phyloP scores from a whole-genome alignment of 768 basidiomycete genomes.

The Galerina marginata region DNA sequence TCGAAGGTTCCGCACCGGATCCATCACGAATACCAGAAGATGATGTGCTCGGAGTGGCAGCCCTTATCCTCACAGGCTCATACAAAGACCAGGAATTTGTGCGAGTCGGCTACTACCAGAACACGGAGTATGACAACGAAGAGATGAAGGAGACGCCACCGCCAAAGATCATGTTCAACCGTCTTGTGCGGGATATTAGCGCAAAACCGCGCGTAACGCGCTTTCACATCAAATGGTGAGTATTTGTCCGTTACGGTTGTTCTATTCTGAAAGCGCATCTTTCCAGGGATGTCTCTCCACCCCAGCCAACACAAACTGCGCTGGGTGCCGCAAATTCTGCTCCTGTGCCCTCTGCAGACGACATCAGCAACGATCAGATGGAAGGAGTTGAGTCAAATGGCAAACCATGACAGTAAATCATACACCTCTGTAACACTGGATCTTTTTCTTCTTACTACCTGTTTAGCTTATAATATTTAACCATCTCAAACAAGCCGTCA shows the following conservation, averaged over 20 bases:
- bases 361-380: slow-evolving; percentile 28
- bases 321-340: slow-evolving; percentile 33
- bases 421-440: not conserved
- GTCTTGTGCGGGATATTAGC: slow-evolving; percentile 86
- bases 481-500: not conserved
- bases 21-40: slow-evolving; percentile 84
- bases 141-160: slow-evolving; percentile 85
- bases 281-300: slow-evolving; percentile 67
- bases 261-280: not conserved
- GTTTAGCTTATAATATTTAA: slow-evolving; percentile 1
- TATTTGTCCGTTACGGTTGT: slow-evolving; percentile 9
- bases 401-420: slow-evolving; percentile 6
- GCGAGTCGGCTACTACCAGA: slow-evolving; percentile 99
- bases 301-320: slow-evolving; percentile 30
- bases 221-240: slow-evolving; percentile 87
- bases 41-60: slow-evolving; percentile 95
- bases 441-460: slow-evolving; percentile 4
- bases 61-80: slow-evolving; percentile 94
- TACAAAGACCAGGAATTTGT: slow-evolving; percentile 99
- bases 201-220: slow-evolving; percentile 93
- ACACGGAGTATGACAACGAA: slow-evolving; percentile 97
- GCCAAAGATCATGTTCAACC: slow-evolving; percentile 71
- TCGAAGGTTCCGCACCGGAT: slow-evolving; percentile 85
- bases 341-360: slow-evolving; percentile 34
- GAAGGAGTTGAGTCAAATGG: slow-evolving; percentile 15